Evolutionary conservation across 768 basidiomycete species (phyloP).

Genomic region (Leccinum broughii): DNA sequence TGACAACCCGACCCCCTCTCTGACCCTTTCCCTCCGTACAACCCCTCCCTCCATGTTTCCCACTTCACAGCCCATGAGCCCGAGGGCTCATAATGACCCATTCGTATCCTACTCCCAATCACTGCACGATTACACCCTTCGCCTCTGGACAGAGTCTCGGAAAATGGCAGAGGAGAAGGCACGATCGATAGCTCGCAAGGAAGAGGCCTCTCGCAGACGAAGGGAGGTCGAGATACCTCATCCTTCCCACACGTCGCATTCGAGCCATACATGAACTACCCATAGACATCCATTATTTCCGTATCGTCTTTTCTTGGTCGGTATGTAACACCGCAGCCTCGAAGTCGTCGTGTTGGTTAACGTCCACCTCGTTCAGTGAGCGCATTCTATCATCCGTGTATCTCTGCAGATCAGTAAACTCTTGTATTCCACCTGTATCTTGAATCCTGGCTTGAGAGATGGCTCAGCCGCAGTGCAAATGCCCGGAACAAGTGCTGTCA

Average conservation of each 20-base stretch:
- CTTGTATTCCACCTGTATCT: constrained; percentile 18
- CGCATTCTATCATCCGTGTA: constrained; percentile 14
- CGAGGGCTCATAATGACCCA: no score
- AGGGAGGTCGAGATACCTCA: constrained; percentile 18
- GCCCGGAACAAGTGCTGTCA: neutral
- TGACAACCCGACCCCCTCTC: no score
- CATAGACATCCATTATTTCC: constrained; percentile 4
- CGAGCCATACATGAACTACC: constrained; percentile 17
- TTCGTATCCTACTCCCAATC: no score
- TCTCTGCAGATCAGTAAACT: constrained; percentile 14
- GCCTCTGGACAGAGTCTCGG: constrained; percentile 70
- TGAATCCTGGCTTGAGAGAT: constrained; percentile 3
- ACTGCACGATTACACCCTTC: no score
- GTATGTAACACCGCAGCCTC: constrained; percentile 15
- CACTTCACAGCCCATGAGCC: no score
- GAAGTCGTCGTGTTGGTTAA: constrained; percentile 14
- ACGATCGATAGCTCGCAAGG: constrained; percentile 31
- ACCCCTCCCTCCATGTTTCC: no score
- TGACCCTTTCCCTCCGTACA: no score
- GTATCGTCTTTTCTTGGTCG: constrained; percentile 8
- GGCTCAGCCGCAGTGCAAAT: constrained; percentile 4
- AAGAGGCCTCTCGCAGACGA: constrained; percentile 28
- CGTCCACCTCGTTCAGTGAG: constrained; percentile 14
- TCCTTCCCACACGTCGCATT: constrained; percentile 7
- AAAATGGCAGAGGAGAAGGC: constrained; percentile 54